Evolutionary conservation across 768 basidiomycete genomes (phyloP), one percentile per base, ranked within the genome.

Genomic region (Tubosaeta sp.): DNA sequence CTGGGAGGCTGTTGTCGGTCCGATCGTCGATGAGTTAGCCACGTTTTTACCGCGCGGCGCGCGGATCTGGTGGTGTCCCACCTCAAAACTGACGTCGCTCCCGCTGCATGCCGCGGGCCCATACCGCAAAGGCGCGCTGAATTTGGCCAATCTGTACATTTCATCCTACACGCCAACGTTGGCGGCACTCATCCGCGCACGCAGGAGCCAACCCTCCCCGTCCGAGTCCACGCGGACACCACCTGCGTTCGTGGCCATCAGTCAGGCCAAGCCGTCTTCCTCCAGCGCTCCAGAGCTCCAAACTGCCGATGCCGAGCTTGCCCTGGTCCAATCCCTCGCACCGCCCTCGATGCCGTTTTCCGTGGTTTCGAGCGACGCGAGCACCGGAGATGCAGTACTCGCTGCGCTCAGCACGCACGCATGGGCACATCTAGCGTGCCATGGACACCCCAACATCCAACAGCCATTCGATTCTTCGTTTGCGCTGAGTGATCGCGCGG

Each of bases 121-220:
- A 6, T 69, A 64, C 39, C 60, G 60, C 49, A 54, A 51, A 19
- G 47, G 53, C 13, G 47, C 26, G 1, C 25, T 27, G 10, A 57
- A 55, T 47, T 43, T 60, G 47, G 9, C 57, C 1, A 51, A 58
- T 38, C 39, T 67, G 8, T 60, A 62, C 41, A 25, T 71, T 32
- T 71, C 71, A 6, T 71, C 70, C 11, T 71, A 71, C 46, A 72
- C 68, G 6, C 70, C 71, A 0, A 65, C 67, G 0, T 17, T 71
- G 3, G 50, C 59, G 9, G 66, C 71, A 6, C 58, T 71, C 11
- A 55, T 65, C 22, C 59, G 62, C 6, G 59, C 64, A 7, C 60
- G 70, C 6, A 35, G 32, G 13, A n/a, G n/a, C n/a, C 48, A 22
- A 19, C 25, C 32, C 2, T 25, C 44, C 3, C 4, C 35, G 7